Conservation (phyloP, 352 stramenopile genomes). For the Pythium monospermum region DNA sequence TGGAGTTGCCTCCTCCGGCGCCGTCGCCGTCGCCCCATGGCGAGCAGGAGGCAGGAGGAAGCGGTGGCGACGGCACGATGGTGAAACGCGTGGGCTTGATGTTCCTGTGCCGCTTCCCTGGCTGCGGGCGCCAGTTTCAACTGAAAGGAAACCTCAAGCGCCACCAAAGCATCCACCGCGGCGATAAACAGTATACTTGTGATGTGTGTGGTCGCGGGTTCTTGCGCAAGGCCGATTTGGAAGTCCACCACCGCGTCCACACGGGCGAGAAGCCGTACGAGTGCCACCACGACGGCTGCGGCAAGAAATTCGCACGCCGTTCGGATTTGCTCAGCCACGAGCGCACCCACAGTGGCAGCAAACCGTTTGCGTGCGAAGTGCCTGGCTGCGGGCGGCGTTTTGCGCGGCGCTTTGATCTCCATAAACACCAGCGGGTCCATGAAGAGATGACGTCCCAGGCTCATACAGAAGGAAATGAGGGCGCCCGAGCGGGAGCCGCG, state of each 20-base stretch:
- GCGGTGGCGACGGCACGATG: too few relatives aligned
- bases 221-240: constrained; percentile 41
- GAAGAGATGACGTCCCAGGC: too few relatives aligned
- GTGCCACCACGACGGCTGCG: constrained; percentile 27
- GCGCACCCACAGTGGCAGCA: constrained; percentile 38
- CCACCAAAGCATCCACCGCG: constrained; percentile 32
- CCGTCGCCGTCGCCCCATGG: background rate
- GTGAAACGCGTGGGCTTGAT: background rate
- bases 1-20: background rate
- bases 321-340: constrained; percentile 50
- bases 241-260: constrained; percentile 40
- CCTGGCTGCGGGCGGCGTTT: constrained; percentile 28
- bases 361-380: constrained; percentile 33
- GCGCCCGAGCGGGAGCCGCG: background rate
- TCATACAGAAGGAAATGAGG: too few relatives aligned
- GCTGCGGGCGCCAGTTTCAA: constrained; percentile 27
- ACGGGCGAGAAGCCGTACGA: constrained; percentile 45
- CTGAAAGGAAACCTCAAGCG: constrained; percentile 41
- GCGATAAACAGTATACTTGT: constrained; percentile 33
- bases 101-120: constrained; percentile 24
- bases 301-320: constrained; percentile 37
- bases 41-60: too few relatives aligned
- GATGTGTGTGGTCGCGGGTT: constrained; percentile 31
- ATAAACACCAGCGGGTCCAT: constrained; percentile 36
- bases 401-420: constrained; percentile 33